Evolutionary conservation across 331 rosid genomes (phyloP), one percentile per base, ranked within the genome.

Genomic region (Acacia concinna): DNA sequence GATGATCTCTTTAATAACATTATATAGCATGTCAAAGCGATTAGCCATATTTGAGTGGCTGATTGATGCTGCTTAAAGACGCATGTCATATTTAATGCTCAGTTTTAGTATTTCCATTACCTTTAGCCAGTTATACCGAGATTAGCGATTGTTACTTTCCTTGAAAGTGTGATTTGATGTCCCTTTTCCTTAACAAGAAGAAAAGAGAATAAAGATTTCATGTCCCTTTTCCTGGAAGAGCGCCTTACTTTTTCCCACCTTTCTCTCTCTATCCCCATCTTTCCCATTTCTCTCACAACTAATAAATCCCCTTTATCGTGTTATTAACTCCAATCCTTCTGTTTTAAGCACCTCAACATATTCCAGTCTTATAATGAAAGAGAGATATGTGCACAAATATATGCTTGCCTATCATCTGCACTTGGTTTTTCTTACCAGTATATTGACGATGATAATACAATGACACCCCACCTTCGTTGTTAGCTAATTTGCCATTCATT

Each of bases 201-300:
- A 73, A 73, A 68, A 83, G 79, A 81, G 73, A 76, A 47, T 60
- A 47, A 59, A 86, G 83, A 59, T 76, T 73, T 80, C 57, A 80
- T 28, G 82, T 73, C 83, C 83, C 76, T 83, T 79, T 76, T 77
- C 77, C 85, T 76, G 74, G 77, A 79, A 74, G 89, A 77, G 81
- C 83, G 76, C 63, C 79, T 63, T 79, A 76, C 82, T 81, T 71
- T 77, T 87, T 78, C 82, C 68, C 83, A 89, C 84, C 87, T 85
- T 62, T 86, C 87, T 85, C 30, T 21, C 62, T 21, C 28, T 32
- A 81, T 81, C 40, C 80, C 82, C 62, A 80, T 80, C 67, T 62
- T 78, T 54, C 17, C 64, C 65, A 35, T 54, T 64, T 68, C 74
- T 79, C 75, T n/a, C n/a, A n/a, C n/a, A n/a, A n/a, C n/a, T n/a